Conservation (phyloP, 2,329 filamentous ascomycete genomes). For the Blumeriella jaapii region DNA sequence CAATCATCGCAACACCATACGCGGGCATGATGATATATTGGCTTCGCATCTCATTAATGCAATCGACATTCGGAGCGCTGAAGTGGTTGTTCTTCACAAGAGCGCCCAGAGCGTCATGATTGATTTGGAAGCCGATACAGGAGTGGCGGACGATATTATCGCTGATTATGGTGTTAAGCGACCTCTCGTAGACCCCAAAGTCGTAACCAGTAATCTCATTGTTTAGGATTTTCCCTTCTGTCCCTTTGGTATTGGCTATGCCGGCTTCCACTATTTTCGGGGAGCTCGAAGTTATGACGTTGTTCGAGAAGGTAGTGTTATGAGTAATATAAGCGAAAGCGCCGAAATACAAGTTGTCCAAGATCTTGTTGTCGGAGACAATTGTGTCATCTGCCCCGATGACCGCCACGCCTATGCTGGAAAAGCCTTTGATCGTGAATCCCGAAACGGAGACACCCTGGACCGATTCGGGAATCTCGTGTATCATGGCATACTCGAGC, state of each 20-base stretch:
- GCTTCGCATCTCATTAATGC: conserved; percentile 9
- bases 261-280: conserved; percentile 20
- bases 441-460: conserved; percentile 27
- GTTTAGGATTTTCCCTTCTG: conserved; percentile 20
- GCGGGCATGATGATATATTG: conserved; percentile 9
- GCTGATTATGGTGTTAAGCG: conserved; percentile 24
- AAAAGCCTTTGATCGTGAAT: conserved; percentile 27
- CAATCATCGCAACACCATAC: conserved; percentile 24
- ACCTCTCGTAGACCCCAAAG: conserved; percentile 30
- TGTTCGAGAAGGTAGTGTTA: conserved; percentile 23
- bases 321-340: conserved; percentile 29
- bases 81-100: conserved; percentile 25
- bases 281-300: conserved; percentile 20
- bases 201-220: conserved; percentile 27
- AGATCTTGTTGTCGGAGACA: conserved; percentile 23
- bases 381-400: conserved; percentile 26
- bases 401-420: conserved; percentile 29
- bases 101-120: conserved; percentile 26
- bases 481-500: conserved; percentile 26
- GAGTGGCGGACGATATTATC: conserved; percentile 26
- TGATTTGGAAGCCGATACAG: conserved; percentile 28
- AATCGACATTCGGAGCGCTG: conserved; percentile 10
- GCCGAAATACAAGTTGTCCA: conserved; percentile 26
- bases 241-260: conserved; percentile 29
- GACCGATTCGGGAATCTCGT: conserved; percentile 20